These are phyloP conservation scores for Chlorociboria aeruginascens DNA, from an alignment of 495 filamentous ascomycete genomes.

Conservation along the genomic window DNA sequence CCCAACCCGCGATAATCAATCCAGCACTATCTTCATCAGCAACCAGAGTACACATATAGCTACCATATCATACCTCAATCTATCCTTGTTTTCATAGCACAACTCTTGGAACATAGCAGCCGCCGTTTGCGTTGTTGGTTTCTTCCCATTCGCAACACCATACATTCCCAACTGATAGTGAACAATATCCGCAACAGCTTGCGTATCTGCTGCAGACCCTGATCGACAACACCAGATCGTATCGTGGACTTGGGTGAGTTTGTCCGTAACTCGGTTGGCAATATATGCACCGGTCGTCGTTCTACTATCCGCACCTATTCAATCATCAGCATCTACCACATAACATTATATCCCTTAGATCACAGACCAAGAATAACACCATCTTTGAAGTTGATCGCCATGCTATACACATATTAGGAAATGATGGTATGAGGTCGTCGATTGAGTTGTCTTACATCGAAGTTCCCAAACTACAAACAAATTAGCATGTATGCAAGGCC, in stretches of 20 bases:
- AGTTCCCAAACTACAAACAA: conserved; percentile 64
- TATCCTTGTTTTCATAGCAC: conserved; percentile 94
- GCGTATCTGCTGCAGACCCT: conserved; percentile 93
- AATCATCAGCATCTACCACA: conserved; percentile 11
- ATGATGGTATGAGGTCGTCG: too few species aligned
- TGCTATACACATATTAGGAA: conserved; percentile 32
- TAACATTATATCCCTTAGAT: not conserved
- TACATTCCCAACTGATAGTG: conserved; percentile 93
- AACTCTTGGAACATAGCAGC: conserved; percentile 94
- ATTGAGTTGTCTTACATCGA: conserved; percentile 64
- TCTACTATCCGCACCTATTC: conserved; percentile 75
- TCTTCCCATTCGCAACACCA: conserved; percentile 71
- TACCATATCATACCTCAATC: conserved; percentile 45
- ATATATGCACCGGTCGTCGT: conserved; percentile 99
- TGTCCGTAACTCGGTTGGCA: conserved; percentile 97
- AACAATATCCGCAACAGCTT: conserved; percentile 95
- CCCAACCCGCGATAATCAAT: conserved; percentile 95
- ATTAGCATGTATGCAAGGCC: conserved; percentile 20
- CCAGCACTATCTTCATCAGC: conserved; percentile 53
- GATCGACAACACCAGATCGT: conserved; percentile 99
- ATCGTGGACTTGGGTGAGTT: conserved; percentile 95
- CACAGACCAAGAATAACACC: conserved; percentile 80
- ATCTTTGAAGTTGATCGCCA: conserved; percentile 94
- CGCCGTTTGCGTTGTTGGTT: conserved; percentile 86
- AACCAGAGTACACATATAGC: not conserved